Evolutionary conservation across 1,139 yeast species (phyloP), one percentile per base, ranked within the genome.

Genomic region (Candida sp.): DNA sequence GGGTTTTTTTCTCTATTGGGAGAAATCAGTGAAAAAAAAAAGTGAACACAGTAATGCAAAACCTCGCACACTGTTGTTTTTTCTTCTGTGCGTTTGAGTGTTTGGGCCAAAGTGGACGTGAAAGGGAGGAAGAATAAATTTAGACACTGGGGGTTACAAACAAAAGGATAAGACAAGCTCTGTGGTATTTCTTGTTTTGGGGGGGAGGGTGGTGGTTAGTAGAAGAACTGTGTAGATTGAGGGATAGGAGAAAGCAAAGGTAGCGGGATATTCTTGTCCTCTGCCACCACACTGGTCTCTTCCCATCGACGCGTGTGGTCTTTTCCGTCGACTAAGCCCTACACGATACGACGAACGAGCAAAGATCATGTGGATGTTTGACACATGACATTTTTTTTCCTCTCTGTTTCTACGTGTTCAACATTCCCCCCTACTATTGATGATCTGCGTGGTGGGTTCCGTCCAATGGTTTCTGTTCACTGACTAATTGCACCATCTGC

Each of bases 1-100:
- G 12, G 12, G 12, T 34, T 38, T 38, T 38, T 37, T 37, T 26
- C 17, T 38, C 8, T 26, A 25, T 38, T 38, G 28, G 32, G 42
- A 17, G 30, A 26, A 38, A 26, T 38, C 31, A 33, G n/a, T n/a
- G 42, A 33, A 31, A 42, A 25, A 41, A 41, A 31, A 42, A 42
- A 42, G 38, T 32, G 45, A 42, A 42, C 45, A 42, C 43, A 40
- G 43, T 40, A 40, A 40, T 40, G 43, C 43, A 40, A 40, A 40
- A 40, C 43, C 9, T 7, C 9, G 2, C 7, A 8, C 9, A 7
- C 9, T 28, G 31, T 28, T 28, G 1, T 28, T 8, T 28, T 28
- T 39, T 7, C 12, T 37, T 30, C 30, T 25, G 30, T 9, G 30
- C 42, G 2, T 17, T 17, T 17, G 17, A 17, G 17, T 17, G 17